Conservation (phyloP, 495 filamentous ascomycete genomes). For the Xylaria castorea region DNA sequence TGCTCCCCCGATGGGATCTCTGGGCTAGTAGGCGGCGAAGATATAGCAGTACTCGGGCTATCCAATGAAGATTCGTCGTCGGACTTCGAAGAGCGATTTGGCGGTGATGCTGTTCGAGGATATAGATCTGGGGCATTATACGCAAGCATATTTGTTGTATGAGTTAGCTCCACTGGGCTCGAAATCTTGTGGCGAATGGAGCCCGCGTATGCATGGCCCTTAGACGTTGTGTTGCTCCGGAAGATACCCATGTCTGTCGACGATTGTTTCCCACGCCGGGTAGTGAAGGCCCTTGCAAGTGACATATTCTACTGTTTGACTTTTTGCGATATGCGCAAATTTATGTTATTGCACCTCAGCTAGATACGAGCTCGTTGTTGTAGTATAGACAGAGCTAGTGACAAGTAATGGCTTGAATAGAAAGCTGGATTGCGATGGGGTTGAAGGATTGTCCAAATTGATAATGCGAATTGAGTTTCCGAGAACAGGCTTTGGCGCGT, state of each 20-base stretch:
- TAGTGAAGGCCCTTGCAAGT: conserved; percentile 73
- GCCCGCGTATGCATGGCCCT: conserved; percentile 38
- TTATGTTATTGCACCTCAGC: not conserved
- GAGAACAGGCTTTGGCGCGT: not conserved
- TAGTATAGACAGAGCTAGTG: not conserved
- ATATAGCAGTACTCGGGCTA: conserved; percentile 61
- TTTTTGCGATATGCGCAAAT: not conserved
- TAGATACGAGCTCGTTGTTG: not conserved
- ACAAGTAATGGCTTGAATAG: not conserved
- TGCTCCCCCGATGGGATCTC: conserved; percentile 71
- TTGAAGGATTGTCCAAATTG: not conserved
- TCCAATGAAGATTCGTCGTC: conserved; percentile 64
- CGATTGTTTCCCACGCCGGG: conserved; percentile 53
- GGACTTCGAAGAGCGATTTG: conserved; percentile 60
- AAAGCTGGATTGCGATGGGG: not conserved
- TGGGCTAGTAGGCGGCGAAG: conserved; percentile 71
- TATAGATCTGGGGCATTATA: conserved; percentile 88
- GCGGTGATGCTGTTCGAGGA: conserved; percentile 60
- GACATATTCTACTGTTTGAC: conserved; percentile 50
- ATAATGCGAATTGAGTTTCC: conserved; percentile 6
- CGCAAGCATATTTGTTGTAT: conserved; percentile 94
- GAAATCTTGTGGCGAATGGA: conserved; percentile 76
- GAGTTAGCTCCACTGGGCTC: conserved; percentile 81
- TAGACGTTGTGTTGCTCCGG: conserved; percentile 54
- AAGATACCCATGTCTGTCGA: conserved; percentile 45